phyloP scores from a whole-genome alignment of 2,329 filamentous ascomycete genomes.

The Xylariaceae sp. region DNA sequence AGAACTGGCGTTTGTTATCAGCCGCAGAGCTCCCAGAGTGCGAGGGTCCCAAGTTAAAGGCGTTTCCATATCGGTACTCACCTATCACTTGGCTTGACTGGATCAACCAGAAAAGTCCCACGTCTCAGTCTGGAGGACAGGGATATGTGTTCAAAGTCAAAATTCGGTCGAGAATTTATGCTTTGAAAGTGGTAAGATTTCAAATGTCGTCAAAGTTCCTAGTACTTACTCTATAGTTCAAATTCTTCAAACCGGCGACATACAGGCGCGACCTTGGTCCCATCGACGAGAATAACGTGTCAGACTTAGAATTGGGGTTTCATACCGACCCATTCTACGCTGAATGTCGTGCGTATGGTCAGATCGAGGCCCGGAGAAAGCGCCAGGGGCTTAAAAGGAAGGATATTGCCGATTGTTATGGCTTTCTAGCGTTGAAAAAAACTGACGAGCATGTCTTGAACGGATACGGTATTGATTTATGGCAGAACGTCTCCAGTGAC shows the following conservation, averaged over 20 bases:
- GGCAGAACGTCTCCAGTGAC: slow-evolving; percentile 2
- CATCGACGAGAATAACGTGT: background rate
- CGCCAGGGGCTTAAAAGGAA: background rate
- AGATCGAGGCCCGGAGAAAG: slow-evolving; percentile 2
- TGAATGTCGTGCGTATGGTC: slow-evolving; percentile 15
- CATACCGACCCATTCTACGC: slow-evolving; percentile 15
- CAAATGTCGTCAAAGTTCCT: background rate
- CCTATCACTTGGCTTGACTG: slow-evolving; percentile 1
- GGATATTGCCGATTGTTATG: slow-evolving; percentile 7
- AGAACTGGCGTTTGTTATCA: slow-evolving; percentile 1
- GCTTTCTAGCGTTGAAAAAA: slow-evolving; percentile 7
- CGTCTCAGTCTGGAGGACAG: slow-evolving; percentile 1
- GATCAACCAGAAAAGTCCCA: background rate
- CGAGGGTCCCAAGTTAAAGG: slow-evolving; percentile 4
- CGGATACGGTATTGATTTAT: slow-evolving; percentile 8
- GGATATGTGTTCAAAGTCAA: slow-evolving; percentile 11
- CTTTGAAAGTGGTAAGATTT: slow-evolving; percentile 11
- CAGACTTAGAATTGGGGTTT: slow-evolving; percentile 6
- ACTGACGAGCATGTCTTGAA: slow-evolving; percentile 2
- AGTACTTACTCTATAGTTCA: slow-evolving; percentile 6
- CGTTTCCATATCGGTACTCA: slow-evolving; percentile 1
- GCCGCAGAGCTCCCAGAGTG: slow-evolving; percentile 1
- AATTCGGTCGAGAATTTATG: slow-evolving; percentile 8
- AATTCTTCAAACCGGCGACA: slow-evolving; percentile 8
- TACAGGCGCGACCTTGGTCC: slow-evolving; percentile 1